These are phyloP conservation scores for Staphylotrichum longicolle DNA, from an alignment of 495 filamentous ascomycete species.

Conservation along the genomic window DNA sequence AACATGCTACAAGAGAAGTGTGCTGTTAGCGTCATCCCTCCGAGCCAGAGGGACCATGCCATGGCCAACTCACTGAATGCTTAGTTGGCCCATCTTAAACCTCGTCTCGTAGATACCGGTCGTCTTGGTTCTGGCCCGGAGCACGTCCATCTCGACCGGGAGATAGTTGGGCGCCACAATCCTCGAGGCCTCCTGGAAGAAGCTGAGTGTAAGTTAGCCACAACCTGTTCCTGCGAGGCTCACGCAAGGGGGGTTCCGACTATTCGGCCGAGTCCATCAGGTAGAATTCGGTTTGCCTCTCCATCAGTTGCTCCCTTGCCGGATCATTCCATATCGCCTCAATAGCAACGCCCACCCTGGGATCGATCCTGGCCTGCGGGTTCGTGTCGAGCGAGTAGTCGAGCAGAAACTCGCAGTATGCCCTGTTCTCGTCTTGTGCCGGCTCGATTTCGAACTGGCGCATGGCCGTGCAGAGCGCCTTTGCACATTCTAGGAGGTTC, in stretches of 20 bases:
- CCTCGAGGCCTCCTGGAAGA: constrained; percentile 87
- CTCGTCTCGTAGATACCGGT: constrained; percentile 98
- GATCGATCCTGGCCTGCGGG: constrained; percentile 75
- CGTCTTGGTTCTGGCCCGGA: constrained; percentile 96
- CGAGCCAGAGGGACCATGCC: not conserved
- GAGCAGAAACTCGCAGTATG: constrained; percentile 73
- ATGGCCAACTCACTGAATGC: constrained; percentile 79
- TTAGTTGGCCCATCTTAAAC: constrained; percentile 96
- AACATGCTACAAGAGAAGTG: constrained; percentile 73
- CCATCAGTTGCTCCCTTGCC: constrained; percentile 78
- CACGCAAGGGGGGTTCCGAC: constrained; percentile 53
- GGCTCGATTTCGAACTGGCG: constrained; percentile 82
- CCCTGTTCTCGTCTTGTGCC: constrained; percentile 62
- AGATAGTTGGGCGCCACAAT: constrained; percentile 86
- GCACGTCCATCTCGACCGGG: constrained; percentile 86
- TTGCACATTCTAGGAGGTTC: constrained; percentile 94
- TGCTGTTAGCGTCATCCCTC: constrained; percentile 16
- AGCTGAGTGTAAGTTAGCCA: constrained; percentile 52
- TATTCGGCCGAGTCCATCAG: constrained; percentile 99
- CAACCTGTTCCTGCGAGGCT: not conserved
- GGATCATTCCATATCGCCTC: constrained; percentile 87
- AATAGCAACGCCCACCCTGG: constrained; percentile 76
- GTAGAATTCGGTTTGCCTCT: constrained; percentile 96
- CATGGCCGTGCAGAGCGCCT: constrained; percentile 84
- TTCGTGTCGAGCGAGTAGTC: constrained; percentile 89